Conservation (phyloP, 2,329 filamentous ascomycete species). For the Colletotrichum horii region DNA sequence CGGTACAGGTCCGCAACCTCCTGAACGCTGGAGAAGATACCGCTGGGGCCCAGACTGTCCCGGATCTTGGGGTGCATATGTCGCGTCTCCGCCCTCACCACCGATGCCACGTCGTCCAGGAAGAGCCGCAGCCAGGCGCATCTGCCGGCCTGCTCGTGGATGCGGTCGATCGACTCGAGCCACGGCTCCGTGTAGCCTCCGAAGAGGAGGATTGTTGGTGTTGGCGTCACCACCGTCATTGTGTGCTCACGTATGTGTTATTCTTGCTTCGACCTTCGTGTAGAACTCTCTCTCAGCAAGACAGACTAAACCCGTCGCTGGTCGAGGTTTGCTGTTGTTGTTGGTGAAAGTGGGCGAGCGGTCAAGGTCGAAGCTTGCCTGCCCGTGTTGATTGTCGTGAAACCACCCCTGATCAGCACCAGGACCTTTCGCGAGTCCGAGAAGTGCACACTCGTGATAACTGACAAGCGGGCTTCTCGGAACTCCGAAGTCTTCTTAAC, state of each 20-base stretch:
- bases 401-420: neutral
- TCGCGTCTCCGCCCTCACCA: neutral
- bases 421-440: neutral
- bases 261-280: too few relatives aligned
- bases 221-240: neutral
- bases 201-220: constrained; percentile 10
- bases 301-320: too few relatives aligned
- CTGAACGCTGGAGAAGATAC: neutral
- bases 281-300: neutral
- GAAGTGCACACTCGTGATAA: neutral
- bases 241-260: neutral
- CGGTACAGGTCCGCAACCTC: neutral
- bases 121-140: neutral
- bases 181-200: neutral
- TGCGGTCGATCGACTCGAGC: neutral
- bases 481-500: neutral
- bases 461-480: neutral
- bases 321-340: too few relatives aligned
- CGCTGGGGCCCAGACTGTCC: neutral
- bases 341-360: neutral
- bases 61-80: neutral
- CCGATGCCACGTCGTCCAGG: neutral
- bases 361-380: neutral
- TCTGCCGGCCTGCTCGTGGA: neutral
- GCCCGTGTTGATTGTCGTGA: neutral